Percentiles rank a stretch among this genome's conserved stretches.
Conservation (phyloP, 1,284 basidiomycete species). For the Melanopsichium pennsylvanicum region DNA sequence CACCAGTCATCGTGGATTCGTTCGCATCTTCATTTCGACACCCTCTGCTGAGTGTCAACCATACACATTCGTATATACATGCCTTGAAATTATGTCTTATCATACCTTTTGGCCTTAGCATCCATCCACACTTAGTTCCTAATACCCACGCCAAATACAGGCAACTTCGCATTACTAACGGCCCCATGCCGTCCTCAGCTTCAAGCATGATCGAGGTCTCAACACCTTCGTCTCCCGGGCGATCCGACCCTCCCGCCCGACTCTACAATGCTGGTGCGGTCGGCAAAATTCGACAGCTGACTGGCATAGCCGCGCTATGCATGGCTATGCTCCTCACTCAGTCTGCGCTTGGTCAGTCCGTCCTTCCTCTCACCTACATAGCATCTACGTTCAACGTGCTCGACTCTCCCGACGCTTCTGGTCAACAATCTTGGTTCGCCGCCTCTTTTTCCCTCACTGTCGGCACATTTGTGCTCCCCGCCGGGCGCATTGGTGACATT, state of each 20-base stretch:
- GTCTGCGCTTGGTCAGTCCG: slow-evolving; percentile 30
- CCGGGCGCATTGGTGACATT: slow-evolving; percentile 51
- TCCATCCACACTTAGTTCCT: too few relatives aligned
- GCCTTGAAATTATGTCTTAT: too few relatives aligned
- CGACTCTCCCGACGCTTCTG: slow-evolving; percentile 4
- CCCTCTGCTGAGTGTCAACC: too few relatives aligned
- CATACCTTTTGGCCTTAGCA: too few relatives aligned
- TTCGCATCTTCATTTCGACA: too few relatives aligned
- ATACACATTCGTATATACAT: too few relatives aligned
- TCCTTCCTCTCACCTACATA: slow-evolving; percentile 29
- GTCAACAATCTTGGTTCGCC: slow-evolving; percentile 47
- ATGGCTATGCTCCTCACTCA: slow-evolving; percentile 47
- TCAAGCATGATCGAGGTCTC: slow-evolving; percentile 1
- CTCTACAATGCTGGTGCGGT: slow-evolving; percentile 28
- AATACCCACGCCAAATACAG: too few relatives aligned
- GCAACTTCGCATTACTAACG: too few relatives aligned
- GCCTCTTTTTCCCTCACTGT: slow-evolving; percentile 51
- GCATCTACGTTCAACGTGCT: slow-evolving; percentile 31
- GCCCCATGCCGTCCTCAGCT: neutral
- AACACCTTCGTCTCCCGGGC: too few relatives aligned
- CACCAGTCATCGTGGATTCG: too few relatives aligned
- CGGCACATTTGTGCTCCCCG: slow-evolving; percentile 55
- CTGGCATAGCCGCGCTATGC: slow-evolving; percentile 26
- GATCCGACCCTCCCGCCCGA: neutral
- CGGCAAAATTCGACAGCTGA: slow-evolving; percentile 28